These are phyloP conservation scores for Gyromitra esculenta DNA, from an alignment of 2,329 filamentous ascomycete genomes.

Conservation along the genomic window DNA sequence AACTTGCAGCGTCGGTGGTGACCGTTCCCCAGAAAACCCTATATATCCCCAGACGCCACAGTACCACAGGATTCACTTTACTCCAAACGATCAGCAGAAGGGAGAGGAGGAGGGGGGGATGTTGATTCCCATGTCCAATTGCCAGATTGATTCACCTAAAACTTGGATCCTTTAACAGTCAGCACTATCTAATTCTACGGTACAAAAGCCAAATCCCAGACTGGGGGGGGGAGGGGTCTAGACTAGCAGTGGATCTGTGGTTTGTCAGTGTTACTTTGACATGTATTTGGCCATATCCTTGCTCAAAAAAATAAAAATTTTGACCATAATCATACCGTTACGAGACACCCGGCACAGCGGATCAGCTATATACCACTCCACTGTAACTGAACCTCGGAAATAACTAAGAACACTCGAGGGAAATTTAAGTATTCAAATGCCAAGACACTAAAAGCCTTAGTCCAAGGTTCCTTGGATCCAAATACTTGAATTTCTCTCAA, in stretches of 20 bases:
- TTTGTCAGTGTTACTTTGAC: background rate
- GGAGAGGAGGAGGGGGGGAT: background rate
- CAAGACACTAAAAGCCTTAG: too few relatives aligned
- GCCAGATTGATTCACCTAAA: background rate
- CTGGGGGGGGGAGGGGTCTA: background rate
- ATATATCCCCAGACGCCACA: slow-evolving; percentile 21
- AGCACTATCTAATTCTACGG: background rate
- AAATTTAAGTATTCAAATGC: too few relatives aligned
- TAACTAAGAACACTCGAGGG: too few relatives aligned
- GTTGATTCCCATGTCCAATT: background rate
- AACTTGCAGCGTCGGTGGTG: background rate
- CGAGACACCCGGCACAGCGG: background rate
- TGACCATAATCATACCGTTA: background rate
- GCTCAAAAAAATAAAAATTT: background rate
- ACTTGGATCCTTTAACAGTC: background rate
- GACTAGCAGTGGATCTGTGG: background rate
- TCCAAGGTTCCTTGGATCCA: too few relatives aligned
- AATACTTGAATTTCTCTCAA: too few relatives aligned
- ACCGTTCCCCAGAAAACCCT: slow-evolving; percentile 2
- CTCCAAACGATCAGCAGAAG: background rate
- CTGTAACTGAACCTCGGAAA: background rate
- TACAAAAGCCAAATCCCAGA: background rate
- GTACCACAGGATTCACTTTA: slow-evolving; percentile 17
- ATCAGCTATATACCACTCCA: background rate
- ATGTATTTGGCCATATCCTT: background rate